Base-by-base conservation (phyloP, 352 stramenopile genomes). In the Phytophthora pinifolia region DNA sequence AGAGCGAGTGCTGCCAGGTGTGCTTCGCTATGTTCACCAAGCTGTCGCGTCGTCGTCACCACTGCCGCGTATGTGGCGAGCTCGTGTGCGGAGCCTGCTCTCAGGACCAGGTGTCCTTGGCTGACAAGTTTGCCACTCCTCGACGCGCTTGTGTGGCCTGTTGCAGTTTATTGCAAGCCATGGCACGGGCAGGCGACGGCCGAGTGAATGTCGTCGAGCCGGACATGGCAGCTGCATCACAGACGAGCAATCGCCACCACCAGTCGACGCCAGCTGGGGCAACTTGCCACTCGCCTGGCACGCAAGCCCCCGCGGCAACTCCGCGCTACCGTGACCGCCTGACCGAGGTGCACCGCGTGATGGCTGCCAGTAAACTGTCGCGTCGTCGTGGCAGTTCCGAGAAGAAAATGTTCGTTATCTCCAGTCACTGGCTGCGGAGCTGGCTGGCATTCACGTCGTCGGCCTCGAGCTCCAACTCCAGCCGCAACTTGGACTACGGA, bases 31-130 rank as follows among this genome's bases (percentile, higher is more conserved):
- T 80, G 56, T 91, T 91, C 61, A 86, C 78, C 17, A 89, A 80
- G 52, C 70, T 89, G 30, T 80, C 79, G 34, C 75, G 78, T 2
- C 81, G 84, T 1, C 83, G 83, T 8, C 82, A 92, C 61, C 84
- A 94, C 48, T 94, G 84, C 54, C 79, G 84, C 41, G 66, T 92
- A 17, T 94, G 83, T 46, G 83, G 83, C 41, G 74, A 89, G 46
- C 59, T 94, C 38, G 73, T 94, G 33, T 94, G 84, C 41, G 79
- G 80, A 38, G 67, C 75, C 13, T 94, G 84, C 46, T 90, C 82
- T 25, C 65, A 66, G 34, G 80, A 88, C 58, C 74, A 84, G 43
- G 76, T 85, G 14, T 49, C 72, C 29, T 58, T 88, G n/a, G 64
- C 65, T 9, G 66, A 65, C 27, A 72, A 74, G 37, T 90, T 90